Base-by-base conservation (phyloP, 2,329 filamentous ascomycete genomes). In the Calonectria fujianensis region DNA sequence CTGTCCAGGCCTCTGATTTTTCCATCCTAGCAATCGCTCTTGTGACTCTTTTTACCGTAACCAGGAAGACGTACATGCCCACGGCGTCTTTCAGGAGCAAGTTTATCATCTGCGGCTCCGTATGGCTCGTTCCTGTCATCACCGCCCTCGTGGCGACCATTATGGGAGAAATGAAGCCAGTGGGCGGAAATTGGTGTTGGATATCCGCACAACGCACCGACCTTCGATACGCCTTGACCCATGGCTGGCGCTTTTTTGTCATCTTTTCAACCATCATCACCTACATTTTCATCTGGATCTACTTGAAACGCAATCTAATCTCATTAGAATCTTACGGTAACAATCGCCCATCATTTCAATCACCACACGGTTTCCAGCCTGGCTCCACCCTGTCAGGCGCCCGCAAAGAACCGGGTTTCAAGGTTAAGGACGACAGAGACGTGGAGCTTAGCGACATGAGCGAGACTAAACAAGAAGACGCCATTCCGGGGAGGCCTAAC, bases 121-220 rank as follows among this genome's bases (percentile, higher is more conserved):
- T 80, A 4, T 80, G 79, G 79, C 24, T 57, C 5, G 48, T 80
- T 3, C 79, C 79, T 2, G 32, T 79, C 41, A 63, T 75, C 2
- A 81, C 79, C 10, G 79, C 77, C 27, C 70, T 80, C 3, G 70
- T 77, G 1, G 77, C 79, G 0, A 77, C 77, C 9, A 66, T 74
- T 1, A 67, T 69, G 48, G 78, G 79, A 2, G 74, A 79, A 32
- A 81, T 80, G 75, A 50, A 68, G 31, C 79, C 79, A 24, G 85
- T 87, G 0, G 85, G 85, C 4, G 87, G 87, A 0, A 88, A 88
- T 72, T 89, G 87, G 87, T 88, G 87, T 78, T 89, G 87, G 87
- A 88, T 89, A 73, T 79, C 82, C 16, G 75, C 80, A 16, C 76
- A 81, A 3, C 80, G 83, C n/a, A 76, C 82, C 32, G 84, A 83